Base-by-base conservation (phyloP, 108 stramenopile genomes). In the Skeletonema tropicum region DNA sequence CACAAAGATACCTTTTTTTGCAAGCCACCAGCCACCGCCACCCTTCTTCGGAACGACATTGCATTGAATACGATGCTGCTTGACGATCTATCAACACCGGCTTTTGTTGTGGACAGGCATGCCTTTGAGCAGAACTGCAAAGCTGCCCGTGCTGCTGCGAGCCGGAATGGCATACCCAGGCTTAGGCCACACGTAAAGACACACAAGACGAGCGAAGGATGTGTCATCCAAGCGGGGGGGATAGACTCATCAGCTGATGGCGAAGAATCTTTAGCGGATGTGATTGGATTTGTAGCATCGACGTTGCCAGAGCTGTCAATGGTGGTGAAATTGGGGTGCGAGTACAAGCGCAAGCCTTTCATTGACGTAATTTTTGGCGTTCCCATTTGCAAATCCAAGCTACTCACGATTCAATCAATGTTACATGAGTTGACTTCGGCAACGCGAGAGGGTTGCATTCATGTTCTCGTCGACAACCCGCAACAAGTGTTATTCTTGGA, bases 121-220 rank as follows among this genome's bases (percentile, higher is more conserved):
- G 70, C 69, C 60, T 75, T 75, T 64, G 35, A 48, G 17, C 30
- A 64, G 31, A 75, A 75, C 60, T 75, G 75, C 33, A 61, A 72
- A 15, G 11, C 32, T 17, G 75, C 31, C n/a, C 70, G 69, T 17
- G 30, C 61, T 21, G 32, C n/a, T n/a, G 75, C 75, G 5, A 10
- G 3, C 13, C 31, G 45, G n/a, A 75, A 71, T 13, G 75, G 75
- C 21, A 72, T 72, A 10, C 15, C 29, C 46, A 42, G 72, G 13
- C 33, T 75, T 31, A 31, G 75, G 15, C 75, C 75, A 49, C 79
- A 79, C 15, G 57, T 79, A 13, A 79, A 79, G 57, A 79, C 79
- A n/a, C 79, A 79, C 49, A 79, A 79, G 74, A 79, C 79, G 8
- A 45, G 9, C 21, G 74, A 75, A 70, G 79, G 79, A 45, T 68